Evolutionary conservation across 176 grass and related monocot genomes (phyloP).

Genomic region (Carex kokanica): DNA sequence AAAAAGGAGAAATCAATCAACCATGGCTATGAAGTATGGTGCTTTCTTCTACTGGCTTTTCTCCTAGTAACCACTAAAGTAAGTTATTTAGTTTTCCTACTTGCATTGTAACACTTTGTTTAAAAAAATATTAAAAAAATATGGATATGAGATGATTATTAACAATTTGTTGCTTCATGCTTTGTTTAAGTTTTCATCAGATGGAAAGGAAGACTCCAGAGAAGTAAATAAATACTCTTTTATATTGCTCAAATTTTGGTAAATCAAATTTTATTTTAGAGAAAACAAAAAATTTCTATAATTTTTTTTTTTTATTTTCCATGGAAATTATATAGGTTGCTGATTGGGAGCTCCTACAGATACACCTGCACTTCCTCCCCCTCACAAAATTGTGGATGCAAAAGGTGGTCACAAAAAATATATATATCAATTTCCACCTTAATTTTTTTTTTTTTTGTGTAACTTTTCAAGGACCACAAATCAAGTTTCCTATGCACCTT

Average conservation of each 20-base stretch:
- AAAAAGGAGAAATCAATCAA: background rate
- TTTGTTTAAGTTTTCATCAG: slow-evolving; percentile 34
- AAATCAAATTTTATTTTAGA: background rate
- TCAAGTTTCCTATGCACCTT: background rate
- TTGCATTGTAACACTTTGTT: background rate
- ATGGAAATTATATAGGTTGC: slow-evolving; percentile 27
- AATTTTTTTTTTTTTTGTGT: background rate
- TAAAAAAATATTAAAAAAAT: too few relatives aligned
- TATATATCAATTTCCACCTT: background rate
- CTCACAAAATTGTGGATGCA: slow-evolving; percentile 60
- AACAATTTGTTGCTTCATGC: background rate
- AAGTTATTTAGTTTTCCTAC: background rate
- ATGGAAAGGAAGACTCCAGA: background rate
- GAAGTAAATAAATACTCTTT: slow-evolving; percentile 1
- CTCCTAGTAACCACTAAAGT: slow-evolving; percentile 51
- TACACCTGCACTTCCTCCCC: slow-evolving; percentile 45
- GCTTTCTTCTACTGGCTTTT: slow-evolving; percentile 30
- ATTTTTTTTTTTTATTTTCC: background rate
- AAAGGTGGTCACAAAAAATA: slow-evolving; percentile 44
- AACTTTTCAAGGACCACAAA: background rate
- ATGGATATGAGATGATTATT: too few relatives aligned
- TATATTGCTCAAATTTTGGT: background rate
- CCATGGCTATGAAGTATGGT: slow-evolving; percentile 45
- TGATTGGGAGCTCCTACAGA: slow-evolving; percentile 18
- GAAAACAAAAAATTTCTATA: background rate